Base-by-base conservation (phyloP, 1,139 yeast species). In the Yamadazyma jaroonii region DNA sequence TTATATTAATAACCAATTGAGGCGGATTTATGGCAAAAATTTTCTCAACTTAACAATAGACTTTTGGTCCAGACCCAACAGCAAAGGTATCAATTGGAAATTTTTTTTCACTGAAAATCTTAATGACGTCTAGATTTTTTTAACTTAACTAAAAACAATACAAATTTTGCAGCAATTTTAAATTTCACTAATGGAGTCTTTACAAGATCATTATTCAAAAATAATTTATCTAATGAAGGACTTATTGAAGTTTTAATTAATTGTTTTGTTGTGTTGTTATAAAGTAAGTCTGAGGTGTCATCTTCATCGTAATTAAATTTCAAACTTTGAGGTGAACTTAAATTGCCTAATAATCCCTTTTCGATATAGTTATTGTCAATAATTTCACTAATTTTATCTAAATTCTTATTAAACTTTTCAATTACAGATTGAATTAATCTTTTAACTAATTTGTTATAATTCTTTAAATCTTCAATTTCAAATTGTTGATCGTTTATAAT, bases 241-340 rank as follows among this genome's bases (percentile, higher is more conserved):
- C 30, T 6, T 9, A 30, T 12, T 24, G 41, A 35, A 22, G 20
- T 23, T 22, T 20, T 15, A 3, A 41, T 12, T 10, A 41, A 28
- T 28, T 39, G 38, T 14, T 39, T 32, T 1, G 44, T 41, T 22
- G 44, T 41, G 23, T 36, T 37, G 23, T 30, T 37, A 15, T 22
- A 35, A 8, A 39, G 20, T 13, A 39, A 29, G 17, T 36, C 39
- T 4, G 37, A 36, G 3, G 42, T 39, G 28, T 36, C 12, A 9
- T 34, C 38, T 11, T 20, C 8, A 11, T n/a, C 20, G 11, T 29
- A 24, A 11, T 15, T 7, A 13, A 9, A 9, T 17, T 23, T n/a
- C 6, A 10, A 11, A 14, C 14, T 20, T 12, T 14, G 9, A 8
- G 21, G 22, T 4, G 28, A 29, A 9, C 30, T 21, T 17, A 28